These are phyloP conservation scores for Apiospora koreana DNA, from an alignment of 2,329 filamentous ascomycete species.

Conservation along the genomic window DNA sequence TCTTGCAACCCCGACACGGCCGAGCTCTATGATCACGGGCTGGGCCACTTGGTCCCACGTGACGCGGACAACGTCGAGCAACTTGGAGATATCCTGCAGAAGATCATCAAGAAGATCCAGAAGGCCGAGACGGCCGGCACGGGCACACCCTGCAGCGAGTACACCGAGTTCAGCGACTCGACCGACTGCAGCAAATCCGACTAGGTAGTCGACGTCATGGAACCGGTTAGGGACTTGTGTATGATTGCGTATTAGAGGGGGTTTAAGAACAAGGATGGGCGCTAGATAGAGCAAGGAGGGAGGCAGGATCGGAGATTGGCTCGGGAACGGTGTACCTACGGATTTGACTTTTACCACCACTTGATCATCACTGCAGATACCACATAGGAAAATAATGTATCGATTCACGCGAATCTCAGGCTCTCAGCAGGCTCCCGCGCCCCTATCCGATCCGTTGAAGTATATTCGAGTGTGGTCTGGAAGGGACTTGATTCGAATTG, in stretches of 20 bases:
- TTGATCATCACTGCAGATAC: not conserved
- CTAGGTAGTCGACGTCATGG: not conserved
- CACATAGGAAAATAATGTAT: not conserved
- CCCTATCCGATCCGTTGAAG: not conserved
- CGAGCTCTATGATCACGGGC: conserved; percentile 44
- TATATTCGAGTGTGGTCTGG: not conserved
- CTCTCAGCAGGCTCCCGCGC: not conserved
- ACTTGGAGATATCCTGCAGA: conserved; percentile 24
- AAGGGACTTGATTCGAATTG: not conserved
- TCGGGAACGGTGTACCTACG: not conserved
- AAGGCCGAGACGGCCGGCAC: conserved; percentile 11
- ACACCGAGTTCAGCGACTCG: conserved; percentile 11
- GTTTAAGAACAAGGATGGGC: not conserved
- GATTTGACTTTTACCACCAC: conserved; percentile 1
- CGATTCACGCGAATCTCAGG: not conserved
- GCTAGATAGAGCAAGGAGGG: not conserved
- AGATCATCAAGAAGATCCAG: conserved; percentile 10
- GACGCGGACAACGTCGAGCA: conserved; percentile 34
- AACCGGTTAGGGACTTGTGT: not conserved
- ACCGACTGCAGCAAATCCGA: conserved; percentile 10
- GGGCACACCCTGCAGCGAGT: conserved; percentile 12
- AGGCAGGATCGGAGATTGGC: not conserved
- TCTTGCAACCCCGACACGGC: conserved; percentile 43
- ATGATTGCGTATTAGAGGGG: not conserved
- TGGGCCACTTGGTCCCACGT: conserved; percentile 42